phyloP scores from a whole-genome alignment of 129 eudicot genomes.

The Helianthus annuus region HanXRQr2.0-SUNRISE NC_035439.2:27041937-27042436 shows the following conservation, averaged over 20 bases:
- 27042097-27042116: conserved; percentile 79
- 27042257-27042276: too few relatives aligned
- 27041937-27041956: conserved; percentile 39
- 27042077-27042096: conserved; percentile 56
- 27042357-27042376: conserved; percentile 45
- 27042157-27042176: conserved; percentile 78
- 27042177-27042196: conserved; percentile 46
- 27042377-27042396: conserved; percentile 50
- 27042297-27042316: not conserved
- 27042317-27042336: conserved; percentile 10
- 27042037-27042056: conserved; percentile 42
- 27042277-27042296: not conserved
- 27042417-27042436: conserved; percentile 44
- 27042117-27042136: conserved; percentile 91
- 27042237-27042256: not conserved
- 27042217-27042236: conserved; percentile 43
- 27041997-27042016: conserved; percentile 77
- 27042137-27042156: conserved; percentile 95
- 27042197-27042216: conserved; percentile 64
- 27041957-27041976: conserved; percentile 44
- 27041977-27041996: conserved; percentile 65
- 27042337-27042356: conserved; percentile 14
- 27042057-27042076: conserved; percentile 47
- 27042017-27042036: conserved; percentile 54
- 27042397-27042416: conserved; percentile 34